Base-by-base conservation (phyloP, 2,329 filamentous ascomycete genomes). In the Aspergillus sp. region DNA sequence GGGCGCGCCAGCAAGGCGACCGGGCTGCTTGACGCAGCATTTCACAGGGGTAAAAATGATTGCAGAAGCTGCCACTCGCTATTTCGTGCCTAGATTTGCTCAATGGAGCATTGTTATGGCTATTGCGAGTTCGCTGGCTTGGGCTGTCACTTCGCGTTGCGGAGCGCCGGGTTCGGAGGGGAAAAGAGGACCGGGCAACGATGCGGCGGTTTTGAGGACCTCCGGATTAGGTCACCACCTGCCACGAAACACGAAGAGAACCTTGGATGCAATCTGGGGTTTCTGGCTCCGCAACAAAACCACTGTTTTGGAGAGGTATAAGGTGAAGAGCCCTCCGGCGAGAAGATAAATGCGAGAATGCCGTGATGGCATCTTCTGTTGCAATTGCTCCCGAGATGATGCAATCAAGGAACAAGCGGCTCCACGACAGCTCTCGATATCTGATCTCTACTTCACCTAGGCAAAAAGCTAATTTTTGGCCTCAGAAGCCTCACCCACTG, bases 21-120 rank as follows among this genome's bases (percentile, higher is more conserved):
- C 70, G 71, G 40, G 68, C 68, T 57, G 72, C 70, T 70, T 71
- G 69, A 63, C 70, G 70, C 64, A 76, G 69, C 74, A 77, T 76
- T 57, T 66, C 64, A 60, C 59, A 31, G 9, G 50, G 54, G 53
- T 54, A 43, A 17, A 33, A 49, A 39, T 55, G 45, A 46, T 60
- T 49, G 56, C 55, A 56, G 53, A 35, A 17, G 53, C 39, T 45
- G 9, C n/a, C 27, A 50, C 43, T 11, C 19, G 19, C 31, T 6
- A 44, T 23, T 25, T 14, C 21, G 25, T 25, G 27, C 40, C 23
- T 39, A 40, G 35, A 33, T 47, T 14, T 17, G 45, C 44, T 67
- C 65, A 71, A 59, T 56, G 62, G 60, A 56, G 61, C 70, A 73
- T 71, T 53, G 35, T 44, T 43, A 3, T 57, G 47, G 51, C 48